A percentile compares a stretch with the other conserved stretches of the same genome.
Conservation (phyloP, 306 rosid genomes). For the Casuarina cunninghamiana region DNA sequence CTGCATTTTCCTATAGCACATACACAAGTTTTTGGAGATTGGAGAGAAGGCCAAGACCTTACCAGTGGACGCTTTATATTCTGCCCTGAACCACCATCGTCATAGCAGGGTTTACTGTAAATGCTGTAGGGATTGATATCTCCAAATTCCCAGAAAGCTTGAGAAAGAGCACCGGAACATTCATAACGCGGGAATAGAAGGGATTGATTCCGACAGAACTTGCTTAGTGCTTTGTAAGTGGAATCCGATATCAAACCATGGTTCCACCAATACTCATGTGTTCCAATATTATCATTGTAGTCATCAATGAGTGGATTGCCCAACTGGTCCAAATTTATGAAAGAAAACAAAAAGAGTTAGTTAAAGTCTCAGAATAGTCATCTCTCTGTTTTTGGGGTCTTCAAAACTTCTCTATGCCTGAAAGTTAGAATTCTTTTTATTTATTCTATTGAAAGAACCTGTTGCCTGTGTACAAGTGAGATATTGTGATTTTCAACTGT, state of each 20-base stretch:
- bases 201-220: not conserved
- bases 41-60: not conserved
- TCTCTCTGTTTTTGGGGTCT: too few species aligned
- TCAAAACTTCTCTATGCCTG: too few species aligned
- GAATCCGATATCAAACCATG: not conserved
- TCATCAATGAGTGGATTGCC: not conserved
- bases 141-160: not conserved
- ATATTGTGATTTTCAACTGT: too few species aligned
- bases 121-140: not conserved
- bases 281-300: not conserved
- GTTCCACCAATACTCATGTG: not conserved
- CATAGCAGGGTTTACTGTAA: not conserved
- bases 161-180: not conserved
- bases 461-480: too few species aligned
- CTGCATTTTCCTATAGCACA: not conserved
- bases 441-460: too few species aligned
- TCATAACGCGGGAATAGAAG: not conserved
- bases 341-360: not conserved
- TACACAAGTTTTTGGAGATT: not conserved
- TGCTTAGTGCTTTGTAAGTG: not conserved
- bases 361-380: too few species aligned
- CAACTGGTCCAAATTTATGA: not conserved
- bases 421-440: too few species aligned
- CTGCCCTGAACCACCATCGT: not conserved
- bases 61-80: not conserved